Percentiles rank a stretch among this genome's conserved stretches.
Evolutionary conservation across 495 filamentous ascomycete genomes (phyloP).

Genomic region (Penicillium macrosclerotiorum): DNA sequence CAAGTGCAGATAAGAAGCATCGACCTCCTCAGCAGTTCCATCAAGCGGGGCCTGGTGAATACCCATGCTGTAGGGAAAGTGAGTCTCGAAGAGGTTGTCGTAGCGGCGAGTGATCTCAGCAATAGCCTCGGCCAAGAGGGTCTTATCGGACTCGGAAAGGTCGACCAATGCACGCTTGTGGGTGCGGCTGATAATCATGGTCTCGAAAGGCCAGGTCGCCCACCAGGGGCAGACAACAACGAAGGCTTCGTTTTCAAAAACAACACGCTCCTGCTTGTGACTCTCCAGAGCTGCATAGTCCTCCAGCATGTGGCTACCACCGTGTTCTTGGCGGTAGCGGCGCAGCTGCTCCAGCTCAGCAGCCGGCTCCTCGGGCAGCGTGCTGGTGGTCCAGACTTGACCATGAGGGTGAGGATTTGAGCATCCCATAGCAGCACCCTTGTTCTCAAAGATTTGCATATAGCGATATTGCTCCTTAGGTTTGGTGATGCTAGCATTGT

Average conservation of each 20-base stretch:
- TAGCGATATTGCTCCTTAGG: constrained; percentile 83
- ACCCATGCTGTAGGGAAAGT: constrained; percentile 91
- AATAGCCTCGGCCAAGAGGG: constrained; percentile 75
- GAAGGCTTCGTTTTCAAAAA: constrained; percentile 82
- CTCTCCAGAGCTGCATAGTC: constrained; percentile 87
- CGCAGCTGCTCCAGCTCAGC: constrained; percentile 73
- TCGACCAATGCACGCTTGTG: constrained; percentile 83
- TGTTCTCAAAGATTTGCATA: constrained; percentile 99
- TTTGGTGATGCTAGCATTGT: constrained; percentile 41
- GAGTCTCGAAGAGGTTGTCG: constrained; percentile 95
- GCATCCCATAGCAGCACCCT: constrained; percentile 96
- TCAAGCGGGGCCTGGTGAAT: constrained; percentile 93
- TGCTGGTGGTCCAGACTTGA: constrained; percentile 92
- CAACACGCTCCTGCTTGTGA: constrained; percentile 76
- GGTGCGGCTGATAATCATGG: constrained; percentile 80
- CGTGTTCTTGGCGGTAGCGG: constrained; percentile 70
- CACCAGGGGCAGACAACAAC: constrained; percentile 92
- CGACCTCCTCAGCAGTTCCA: constrained; percentile 78
- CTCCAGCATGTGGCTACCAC: constrained; percentile 68
- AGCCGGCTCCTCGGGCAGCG: constrained; percentile 81
- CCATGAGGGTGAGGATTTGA: constrained; percentile 98
- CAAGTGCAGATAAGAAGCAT: constrained; percentile 87
- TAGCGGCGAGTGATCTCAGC: constrained; percentile 86
- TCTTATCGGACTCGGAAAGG: constrained; percentile 63
- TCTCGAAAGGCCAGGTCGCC: constrained; percentile 96